These are phyloP conservation scores for Caloboletus inedulis DNA, from an alignment of 1,284 basidiomycete species.

Conservation along the genomic window DNA sequence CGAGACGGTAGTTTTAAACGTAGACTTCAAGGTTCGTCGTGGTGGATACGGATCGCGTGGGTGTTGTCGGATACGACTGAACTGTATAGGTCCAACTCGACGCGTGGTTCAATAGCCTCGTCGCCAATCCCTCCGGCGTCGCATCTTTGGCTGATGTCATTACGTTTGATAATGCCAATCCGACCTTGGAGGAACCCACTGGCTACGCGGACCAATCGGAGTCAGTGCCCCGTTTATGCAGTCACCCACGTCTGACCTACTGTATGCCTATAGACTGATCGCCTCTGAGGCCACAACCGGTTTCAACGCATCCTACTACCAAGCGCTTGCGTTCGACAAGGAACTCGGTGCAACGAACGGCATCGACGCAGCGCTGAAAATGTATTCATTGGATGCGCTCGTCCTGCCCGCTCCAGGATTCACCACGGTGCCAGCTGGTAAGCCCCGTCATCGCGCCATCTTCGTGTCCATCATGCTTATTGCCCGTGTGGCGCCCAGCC, in stretches of 20 bases:
- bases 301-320: slow-evolving; percentile 46
- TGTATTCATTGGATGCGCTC: slow-evolving; percentile 54
- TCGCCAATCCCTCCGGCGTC: slow-evolving; percentile 52
- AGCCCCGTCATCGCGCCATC: slow-evolving; percentile 13
- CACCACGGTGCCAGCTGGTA: slow-evolving; percentile 42
- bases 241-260: background rate
- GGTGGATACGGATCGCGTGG: background rate
- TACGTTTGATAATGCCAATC: slow-evolving; percentile 49
- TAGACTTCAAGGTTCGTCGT: slow-evolving; percentile 57
- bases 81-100: slow-evolving; percentile 48
- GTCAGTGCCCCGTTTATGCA: slow-evolving; percentile 25
- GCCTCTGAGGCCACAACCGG: slow-evolving; percentile 46
- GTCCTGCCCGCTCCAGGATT: slow-evolving; percentile 53
- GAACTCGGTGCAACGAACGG: slow-evolving; percentile 53
- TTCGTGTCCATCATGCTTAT: background rate
- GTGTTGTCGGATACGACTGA: background rate
- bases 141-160: slow-evolving; percentile 54
- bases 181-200: slow-evolving; percentile 47
- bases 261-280: slow-evolving; percentile 37
- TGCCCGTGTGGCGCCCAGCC: slow-evolving; percentile 31
- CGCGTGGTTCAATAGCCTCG: slow-evolving; percentile 42
- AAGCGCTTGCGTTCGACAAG: slow-evolving; percentile 47
- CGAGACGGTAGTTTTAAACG: slow-evolving; percentile 49
- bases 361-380: slow-evolving; percentile 54
- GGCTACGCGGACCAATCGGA: slow-evolving; percentile 47